These are phyloP conservation scores for Cryomyces antarcticus DNA, from an alignment of 495 filamentous ascomycete genomes.

Conservation along the genomic window DNA sequence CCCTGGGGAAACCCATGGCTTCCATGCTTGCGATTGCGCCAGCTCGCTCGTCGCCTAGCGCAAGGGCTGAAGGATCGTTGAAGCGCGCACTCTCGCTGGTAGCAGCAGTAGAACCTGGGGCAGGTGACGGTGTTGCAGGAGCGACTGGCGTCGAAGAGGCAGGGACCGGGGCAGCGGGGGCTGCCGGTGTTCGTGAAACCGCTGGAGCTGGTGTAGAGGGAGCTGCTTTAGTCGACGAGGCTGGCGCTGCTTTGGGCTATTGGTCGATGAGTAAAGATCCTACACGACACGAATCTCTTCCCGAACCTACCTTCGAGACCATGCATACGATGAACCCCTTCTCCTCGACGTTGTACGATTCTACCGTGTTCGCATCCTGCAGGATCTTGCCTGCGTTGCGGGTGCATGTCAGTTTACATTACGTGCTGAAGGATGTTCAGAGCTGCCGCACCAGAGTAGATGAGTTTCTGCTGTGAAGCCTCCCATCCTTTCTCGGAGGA, in stretches of 20 bases:
- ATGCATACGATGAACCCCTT: slow-evolving; percentile 98
- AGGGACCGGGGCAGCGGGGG: slow-evolving; percentile 38
- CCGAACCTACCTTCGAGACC: slow-evolving; percentile 59
- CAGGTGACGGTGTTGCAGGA: slow-evolving; percentile 49
- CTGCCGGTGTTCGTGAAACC: slow-evolving; percentile 49
- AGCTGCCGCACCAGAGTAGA: slow-evolving; percentile 67
- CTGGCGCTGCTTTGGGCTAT: slow-evolving; percentile 46
- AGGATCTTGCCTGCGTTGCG: slow-evolving; percentile 71
- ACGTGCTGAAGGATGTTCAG: background rate
- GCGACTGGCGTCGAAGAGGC: slow-evolving; percentile 27
- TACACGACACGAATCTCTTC: background rate
- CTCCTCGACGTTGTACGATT: slow-evolving; percentile 93
- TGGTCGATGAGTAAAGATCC: background rate
- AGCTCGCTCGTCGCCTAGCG: slow-evolving; percentile 64
- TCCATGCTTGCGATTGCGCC: slow-evolving; percentile 90
- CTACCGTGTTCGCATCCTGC: slow-evolving; percentile 87
- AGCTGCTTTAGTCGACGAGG: slow-evolving; percentile 32
- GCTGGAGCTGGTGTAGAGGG: slow-evolving; percentile 41
- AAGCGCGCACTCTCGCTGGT: slow-evolving; percentile 27
- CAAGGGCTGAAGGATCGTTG: slow-evolving; percentile 58
- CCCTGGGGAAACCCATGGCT: slow-evolving; percentile 77
- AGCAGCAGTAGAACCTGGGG: slow-evolving; percentile 34
- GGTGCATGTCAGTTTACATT: background rate
- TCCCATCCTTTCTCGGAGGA: slow-evolving; percentile 81
- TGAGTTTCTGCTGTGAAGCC: slow-evolving; percentile 69